phyloP scores from a whole-genome alignment of 768 basidiomycete genomes.

The Suillus decipiens region DNA sequence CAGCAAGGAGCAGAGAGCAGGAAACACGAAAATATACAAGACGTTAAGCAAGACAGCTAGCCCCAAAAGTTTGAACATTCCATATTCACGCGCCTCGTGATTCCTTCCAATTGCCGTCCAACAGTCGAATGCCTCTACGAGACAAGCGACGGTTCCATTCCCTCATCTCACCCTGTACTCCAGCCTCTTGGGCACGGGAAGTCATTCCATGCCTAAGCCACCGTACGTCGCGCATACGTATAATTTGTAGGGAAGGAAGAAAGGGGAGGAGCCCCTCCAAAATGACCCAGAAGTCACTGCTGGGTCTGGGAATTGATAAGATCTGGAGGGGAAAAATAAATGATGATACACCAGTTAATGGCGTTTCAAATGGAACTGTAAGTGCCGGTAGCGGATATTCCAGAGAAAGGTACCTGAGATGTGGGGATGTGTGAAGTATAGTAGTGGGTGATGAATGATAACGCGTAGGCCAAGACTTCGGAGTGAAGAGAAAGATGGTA shows the following conservation, averaged over 20 bases:
- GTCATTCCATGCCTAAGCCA: conserved; percentile 75
- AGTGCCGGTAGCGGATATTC: conserved; percentile 67
- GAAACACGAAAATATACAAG: background rate
- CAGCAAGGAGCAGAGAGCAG: background rate
- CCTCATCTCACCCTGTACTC: conserved; percentile 79
- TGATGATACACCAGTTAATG: conserved; percentile 29
- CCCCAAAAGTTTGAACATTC: background rate
- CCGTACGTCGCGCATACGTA: conserved; percentile 67
- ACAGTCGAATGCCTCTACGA: conserved; percentile 56
- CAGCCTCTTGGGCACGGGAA: conserved; percentile 64
- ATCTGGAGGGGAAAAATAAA: conserved; percentile 47
- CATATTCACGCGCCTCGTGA: conserved; percentile 22
- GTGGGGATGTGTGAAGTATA: conserved; percentile 51
- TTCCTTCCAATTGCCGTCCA: conserved; percentile 75
- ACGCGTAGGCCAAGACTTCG: conserved; percentile 66
- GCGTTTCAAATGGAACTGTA: conserved; percentile 26
- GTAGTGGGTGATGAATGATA: conserved; percentile 54
- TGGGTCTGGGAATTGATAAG: conserved; percentile 77
- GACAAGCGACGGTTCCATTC: conserved; percentile 68
- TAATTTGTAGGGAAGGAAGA: conserved; percentile 55
- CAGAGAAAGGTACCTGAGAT: conserved; percentile 68
- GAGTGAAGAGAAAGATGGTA: conserved; percentile 67
- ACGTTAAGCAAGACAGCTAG: background rate
- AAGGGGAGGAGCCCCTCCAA: conserved; percentile 57
- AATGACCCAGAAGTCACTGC: conserved; percentile 52